Percentiles rank a stretch among this genome's conserved stretches.
These are phyloP conservation scores for Xylaria sp. DNA, from an alignment of 2,329 filamentous ascomycete species.

Conservation along the genomic window DNA sequence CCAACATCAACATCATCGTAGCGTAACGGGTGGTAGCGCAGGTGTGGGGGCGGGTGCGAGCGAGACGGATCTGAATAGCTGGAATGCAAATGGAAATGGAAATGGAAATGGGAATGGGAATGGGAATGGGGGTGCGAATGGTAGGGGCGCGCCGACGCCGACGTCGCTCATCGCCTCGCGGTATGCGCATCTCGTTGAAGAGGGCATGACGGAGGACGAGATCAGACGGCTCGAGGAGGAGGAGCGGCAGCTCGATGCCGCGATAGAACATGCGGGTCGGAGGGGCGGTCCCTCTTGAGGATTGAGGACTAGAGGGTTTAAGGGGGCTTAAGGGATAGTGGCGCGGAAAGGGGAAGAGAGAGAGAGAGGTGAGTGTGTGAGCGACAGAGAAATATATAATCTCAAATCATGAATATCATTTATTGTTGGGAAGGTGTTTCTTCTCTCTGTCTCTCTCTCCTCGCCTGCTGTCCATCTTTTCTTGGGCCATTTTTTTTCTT, in stretches of 20 bases:
- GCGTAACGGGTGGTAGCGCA: conserved; percentile 2
- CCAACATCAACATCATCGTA: conserved; percentile 11
- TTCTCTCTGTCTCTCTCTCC: neutral
- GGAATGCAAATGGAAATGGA: neutral
- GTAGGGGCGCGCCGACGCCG: conserved; percentile 24
- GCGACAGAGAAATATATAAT: conserved; percentile 13
- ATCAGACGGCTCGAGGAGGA: conserved; percentile 67
- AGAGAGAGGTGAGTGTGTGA: neutral
- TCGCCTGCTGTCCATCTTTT: no score
- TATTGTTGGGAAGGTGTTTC: neutral
- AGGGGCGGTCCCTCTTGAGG: conserved; percentile 25
- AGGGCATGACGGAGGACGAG: conserved; percentile 70
- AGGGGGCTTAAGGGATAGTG: neutral
- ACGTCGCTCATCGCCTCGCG: conserved; percentile 41
- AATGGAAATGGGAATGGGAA: conserved; percentile 1
- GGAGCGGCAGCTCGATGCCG: conserved; percentile 66
- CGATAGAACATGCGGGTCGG: conserved; percentile 61
- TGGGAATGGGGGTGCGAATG: neutral
- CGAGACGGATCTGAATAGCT: conserved; percentile 34
- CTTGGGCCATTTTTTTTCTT: no score
- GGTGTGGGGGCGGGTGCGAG: conserved; percentile 11
- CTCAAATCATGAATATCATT: conserved; percentile 11
- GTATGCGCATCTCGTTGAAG: conserved; percentile 66
- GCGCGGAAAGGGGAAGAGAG: neutral
- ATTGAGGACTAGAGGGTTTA: no score